A percentile compares a stretch with the other conserved stretches of the same genome.
Evolutionary conservation across 331 rosid species (phyloP).

Genomic region (Pyracantha coccinea): DNA sequence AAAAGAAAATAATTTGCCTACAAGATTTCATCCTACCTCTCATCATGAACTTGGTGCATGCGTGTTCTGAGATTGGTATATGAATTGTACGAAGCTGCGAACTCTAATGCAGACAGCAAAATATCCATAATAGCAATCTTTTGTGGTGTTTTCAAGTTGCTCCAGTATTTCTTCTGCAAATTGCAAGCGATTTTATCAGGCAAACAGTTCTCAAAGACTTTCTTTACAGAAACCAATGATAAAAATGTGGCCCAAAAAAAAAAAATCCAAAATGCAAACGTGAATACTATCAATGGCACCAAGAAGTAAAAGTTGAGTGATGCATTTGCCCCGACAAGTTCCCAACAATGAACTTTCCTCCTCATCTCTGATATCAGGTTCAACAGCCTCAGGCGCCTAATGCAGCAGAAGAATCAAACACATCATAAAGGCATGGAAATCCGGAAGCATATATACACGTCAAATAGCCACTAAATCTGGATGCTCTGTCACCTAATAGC

Average conservation of each 20-base stretch:
- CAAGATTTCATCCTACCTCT: conserved; percentile 41
- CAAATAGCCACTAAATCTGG: background rate
- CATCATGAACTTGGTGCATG: conserved; percentile 76
- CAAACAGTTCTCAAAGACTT: conserved; percentile 5
- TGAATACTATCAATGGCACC: conserved; percentile 90
- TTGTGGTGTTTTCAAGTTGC: conserved; percentile 58
- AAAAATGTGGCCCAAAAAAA: background rate
- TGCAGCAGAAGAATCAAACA: conserved; percentile 12
- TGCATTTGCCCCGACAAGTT: conserved; percentile 85
- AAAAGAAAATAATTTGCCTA: background rate
- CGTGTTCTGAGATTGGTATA: conserved; percentile 77
- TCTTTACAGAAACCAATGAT: background rate
- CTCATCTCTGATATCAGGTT: conserved; percentile 57
- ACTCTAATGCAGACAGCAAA: conserved; percentile 75
- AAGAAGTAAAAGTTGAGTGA: conserved; percentile 85
- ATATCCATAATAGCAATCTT: conserved; percentile 76
- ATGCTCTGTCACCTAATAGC: background rate
- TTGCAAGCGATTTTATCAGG: conserved; percentile 3
- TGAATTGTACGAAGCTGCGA: conserved; percentile 91
- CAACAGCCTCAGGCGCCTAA: conserved; percentile 62
- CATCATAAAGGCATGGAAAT: background rate
- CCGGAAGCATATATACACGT: background rate
- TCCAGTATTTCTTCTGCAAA: conserved; percentile 95
- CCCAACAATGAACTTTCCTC: conserved; percentile 72
- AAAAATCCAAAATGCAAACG: conserved; percentile 41